Percentiles rank a stretch among this genome's conserved stretches.
phyloP scores from a whole-genome alignment of 192 early-diverging fungal species.

The Helicostylum pulchrum region DNA sequence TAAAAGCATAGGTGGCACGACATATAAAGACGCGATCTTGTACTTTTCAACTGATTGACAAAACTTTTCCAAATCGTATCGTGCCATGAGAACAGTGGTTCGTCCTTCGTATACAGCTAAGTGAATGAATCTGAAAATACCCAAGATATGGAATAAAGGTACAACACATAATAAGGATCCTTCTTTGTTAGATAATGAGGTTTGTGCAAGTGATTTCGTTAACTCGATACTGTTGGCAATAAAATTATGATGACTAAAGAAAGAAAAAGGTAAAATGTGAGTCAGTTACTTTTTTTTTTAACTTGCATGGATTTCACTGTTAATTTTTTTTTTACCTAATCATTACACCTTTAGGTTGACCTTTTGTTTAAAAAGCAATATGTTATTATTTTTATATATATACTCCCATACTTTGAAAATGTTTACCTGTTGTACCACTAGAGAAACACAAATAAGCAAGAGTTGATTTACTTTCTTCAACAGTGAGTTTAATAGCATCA shows the following conservation, averaged over 20 bases:
- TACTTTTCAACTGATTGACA: conserved; percentile 70
- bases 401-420: conserved; percentile 8
- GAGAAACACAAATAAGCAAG: conserved; percentile 30
- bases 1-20: conserved; percentile 79
- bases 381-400: conserved; percentile 16
- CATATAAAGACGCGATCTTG: conserved; percentile 67
- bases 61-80: conserved; percentile 57
- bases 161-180: conserved; percentile 23
- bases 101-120: conserved; percentile 19
- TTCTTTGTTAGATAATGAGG: neutral
- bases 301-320: neutral
- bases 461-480: conserved; percentile 27
- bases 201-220: neutral
- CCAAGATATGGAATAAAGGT: conserved; percentile 28
- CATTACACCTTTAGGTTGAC: conserved; percentile 28
- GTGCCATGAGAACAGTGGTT: conserved; percentile 53
- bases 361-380: conserved; percentile 4
- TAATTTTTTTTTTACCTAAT: conserved; percentile 19
- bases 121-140: conserved; percentile 28
- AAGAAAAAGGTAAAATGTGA: conserved; percentile 36
- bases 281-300: no score
- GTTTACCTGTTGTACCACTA: conserved; percentile 30
- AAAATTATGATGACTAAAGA: conserved; percentile 40
- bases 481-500: conserved; percentile 15
- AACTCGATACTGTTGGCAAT: conserved; percentile 19